Percentiles rank a stretch among this genome's conserved stretches.
phyloP scores from a whole-genome alignment of 2,329 filamentous ascomycete genomes.

The Fusarium foetens region DNA sequence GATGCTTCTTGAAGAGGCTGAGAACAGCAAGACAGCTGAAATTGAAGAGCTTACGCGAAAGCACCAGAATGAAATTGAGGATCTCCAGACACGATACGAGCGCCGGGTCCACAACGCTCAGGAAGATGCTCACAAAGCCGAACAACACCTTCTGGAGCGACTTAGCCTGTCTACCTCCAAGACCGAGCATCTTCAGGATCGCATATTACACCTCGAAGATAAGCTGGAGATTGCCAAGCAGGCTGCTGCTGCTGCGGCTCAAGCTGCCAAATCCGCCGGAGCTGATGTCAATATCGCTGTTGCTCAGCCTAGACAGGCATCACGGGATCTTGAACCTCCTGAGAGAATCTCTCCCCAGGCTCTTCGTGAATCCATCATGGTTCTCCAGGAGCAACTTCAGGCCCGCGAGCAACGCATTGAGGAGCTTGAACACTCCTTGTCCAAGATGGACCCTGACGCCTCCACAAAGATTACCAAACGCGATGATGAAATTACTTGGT shows the following conservation, averaged over 20 bases:
- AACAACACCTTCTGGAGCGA: slow-evolving; percentile 82
- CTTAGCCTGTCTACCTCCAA: slow-evolving; percentile 86
- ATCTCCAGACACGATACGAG: slow-evolving; percentile 79
- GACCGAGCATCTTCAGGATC: slow-evolving; percentile 86
- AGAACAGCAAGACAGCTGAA: slow-evolving; percentile 71
- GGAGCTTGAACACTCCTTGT: slow-evolving; percentile 78
- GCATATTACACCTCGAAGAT: slow-evolving; percentile 85
- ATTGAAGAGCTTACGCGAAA: slow-evolving; percentile 64
- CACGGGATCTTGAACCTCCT: slow-evolving; percentile 64
- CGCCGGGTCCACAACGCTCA: slow-evolving; percentile 76
- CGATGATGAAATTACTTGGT: slow-evolving; percentile 93
- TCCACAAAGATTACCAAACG: slow-evolving; percentile 86
- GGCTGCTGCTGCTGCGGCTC: slow-evolving; percentile 83
- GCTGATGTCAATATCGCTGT: slow-evolving; percentile 48
- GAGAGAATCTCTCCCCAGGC: slow-evolving; percentile 95
- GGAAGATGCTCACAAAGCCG: slow-evolving; percentile 84
- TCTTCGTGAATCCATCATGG: slow-evolving; percentile 93
- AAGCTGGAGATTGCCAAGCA: slow-evolving; percentile 90
- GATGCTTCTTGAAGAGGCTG: slow-evolving; percentile 84
- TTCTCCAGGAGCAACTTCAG: slow-evolving; percentile 95
- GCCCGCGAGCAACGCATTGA: slow-evolving; percentile 93
- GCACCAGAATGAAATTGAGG: slow-evolving; percentile 76
- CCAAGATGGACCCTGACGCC: slow-evolving; percentile 78
- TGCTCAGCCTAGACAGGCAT: slow-evolving; percentile 36
- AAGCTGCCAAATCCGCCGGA: slow-evolving; percentile 73